Percentiles rank a stretch among this genome's conserved stretches.
These are phyloP conservation scores for Pythium aquatile DNA, from an alignment of 352 stramenopile species.

Conservation along the genomic window DNA sequence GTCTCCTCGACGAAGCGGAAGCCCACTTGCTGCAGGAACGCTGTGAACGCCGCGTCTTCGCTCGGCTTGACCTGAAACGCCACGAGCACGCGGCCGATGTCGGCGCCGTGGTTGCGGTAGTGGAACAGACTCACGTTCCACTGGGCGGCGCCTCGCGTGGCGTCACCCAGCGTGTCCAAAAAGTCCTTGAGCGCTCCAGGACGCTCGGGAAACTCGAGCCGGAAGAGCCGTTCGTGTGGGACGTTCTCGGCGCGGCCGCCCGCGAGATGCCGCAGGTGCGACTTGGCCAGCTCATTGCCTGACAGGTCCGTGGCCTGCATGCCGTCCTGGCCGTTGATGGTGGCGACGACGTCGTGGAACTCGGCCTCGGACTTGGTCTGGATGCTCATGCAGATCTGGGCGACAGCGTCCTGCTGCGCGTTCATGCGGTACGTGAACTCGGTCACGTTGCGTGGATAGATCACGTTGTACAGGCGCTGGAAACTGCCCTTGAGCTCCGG, in stretches of 20 bases:
- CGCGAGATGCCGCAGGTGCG: conserved; percentile 94
- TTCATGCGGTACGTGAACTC: conserved; percentile 98
- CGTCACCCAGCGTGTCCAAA: conserved; percentile 79
- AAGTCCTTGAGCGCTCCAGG: conserved; percentile 92
- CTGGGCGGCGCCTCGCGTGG: conserved; percentile 32
- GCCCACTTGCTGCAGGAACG: conserved; percentile 67
- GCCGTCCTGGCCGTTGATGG: conserved; percentile 65
- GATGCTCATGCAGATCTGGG: conserved; percentile 96
- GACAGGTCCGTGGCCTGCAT: conserved; percentile 94
- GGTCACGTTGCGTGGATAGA: conserved; percentile 88
- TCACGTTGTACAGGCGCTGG: conserved; percentile 70
- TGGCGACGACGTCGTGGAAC: conserved; percentile 55
- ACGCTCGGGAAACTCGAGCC: conserved; percentile 95
- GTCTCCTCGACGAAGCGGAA: conserved; percentile 86
- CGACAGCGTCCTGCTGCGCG: conserved; percentile 63
- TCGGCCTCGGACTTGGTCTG: conserved; percentile 83
- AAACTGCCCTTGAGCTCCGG: conserved; percentile 94
- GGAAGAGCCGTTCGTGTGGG: conserved; percentile 93
- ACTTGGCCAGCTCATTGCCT: conserved; percentile 96
- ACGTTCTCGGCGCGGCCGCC: conserved; percentile 87
- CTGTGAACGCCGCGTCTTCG: conserved; percentile 54
- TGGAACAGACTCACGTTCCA: conserved; percentile 99
- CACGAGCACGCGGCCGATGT: conserved; percentile 97
- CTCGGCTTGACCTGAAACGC: conserved; percentile 90
- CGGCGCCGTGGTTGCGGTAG: conserved; percentile 98